Base-by-base conservation (phyloP, 1,139 yeast genomes). In the Suhomyces bolitotheri region DNA sequence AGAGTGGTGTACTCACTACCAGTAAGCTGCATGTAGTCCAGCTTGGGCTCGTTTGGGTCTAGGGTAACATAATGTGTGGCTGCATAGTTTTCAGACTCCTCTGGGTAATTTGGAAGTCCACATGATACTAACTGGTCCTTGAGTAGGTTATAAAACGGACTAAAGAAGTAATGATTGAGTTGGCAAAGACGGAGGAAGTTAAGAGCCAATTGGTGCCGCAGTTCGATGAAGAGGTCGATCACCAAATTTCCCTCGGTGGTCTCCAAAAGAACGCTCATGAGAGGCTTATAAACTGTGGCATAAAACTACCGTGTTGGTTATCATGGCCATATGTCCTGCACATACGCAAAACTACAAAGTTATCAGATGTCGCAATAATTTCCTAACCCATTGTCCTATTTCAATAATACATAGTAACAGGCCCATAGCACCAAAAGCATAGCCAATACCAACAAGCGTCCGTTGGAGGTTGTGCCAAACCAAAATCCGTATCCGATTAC, bases 231-330 rank as follows among this genome's bases (percentile, higher is more conserved):
- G 17, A 80, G 51, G 47, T 81, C 88, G n/a, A 80, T 53, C 9
- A 78, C 82, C 11, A 81, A 32, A 44, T 54, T 58, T 40, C 81
- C 83, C 24, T 51, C 54, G 2, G 78, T 71, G 0, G 85, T 79
- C 47, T 80, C 85, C 9, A 79, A 35, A 22, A 80, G 49, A 4
- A 79, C 80, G 49, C 84, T 77, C 84, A 79, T 79, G 20, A 8
- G 20, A 20, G 17, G 11, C 12, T 23, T 32, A 20, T 31, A 13
- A n/a, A 4, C 6, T 17, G 20, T 17, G 20, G 20, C 20, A 17
- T 17, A 8, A 20, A 31, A 26, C 10, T 14, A 33, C 36, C 33
- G 28, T 28, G 22, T n/a, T 12, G 36, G 32, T 33, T 33, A 27
- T 27, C 24, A 12, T 10, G 13, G 24, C 24, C 7, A 17, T 7